Percentiles rank a stretch among this genome's conserved stretches.
These are phyloP conservation scores for Aureobasidium sp. DNA, from an alignment of 2,329 filamentous ascomycete genomes.

Conservation along the genomic window DNA sequence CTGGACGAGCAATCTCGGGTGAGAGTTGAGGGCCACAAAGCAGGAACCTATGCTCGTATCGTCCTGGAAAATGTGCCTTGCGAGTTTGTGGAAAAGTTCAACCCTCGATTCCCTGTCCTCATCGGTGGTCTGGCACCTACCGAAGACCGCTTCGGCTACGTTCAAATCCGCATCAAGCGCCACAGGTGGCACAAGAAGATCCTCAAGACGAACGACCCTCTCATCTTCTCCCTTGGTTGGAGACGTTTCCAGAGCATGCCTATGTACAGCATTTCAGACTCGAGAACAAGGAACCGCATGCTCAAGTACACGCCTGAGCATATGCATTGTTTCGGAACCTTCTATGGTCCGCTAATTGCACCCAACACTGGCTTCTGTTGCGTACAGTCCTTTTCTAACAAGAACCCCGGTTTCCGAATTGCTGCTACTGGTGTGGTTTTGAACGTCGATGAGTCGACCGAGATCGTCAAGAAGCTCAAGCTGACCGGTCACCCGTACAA, in stretches of 20 bases:
- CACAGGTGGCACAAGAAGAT: constrained; percentile 99
- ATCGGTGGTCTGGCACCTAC: constrained; percentile 87
- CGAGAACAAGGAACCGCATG: constrained; percentile 89
- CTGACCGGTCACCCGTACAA: constrained; percentile 90
- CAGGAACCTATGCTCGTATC: constrained; percentile 87
- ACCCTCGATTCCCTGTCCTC: constrained; percentile 72
- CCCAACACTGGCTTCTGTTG: constrained; percentile 94
- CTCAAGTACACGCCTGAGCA: constrained; percentile 98
- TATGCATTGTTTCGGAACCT: constrained; percentile 96
- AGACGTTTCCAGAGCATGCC: constrained; percentile 86
- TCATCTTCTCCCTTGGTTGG: constrained; percentile 97
- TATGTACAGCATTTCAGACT: constrained; percentile 92
- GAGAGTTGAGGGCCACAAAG: constrained; percentile 80
- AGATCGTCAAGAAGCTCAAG: constrained; percentile 99
- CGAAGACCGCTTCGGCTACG: constrained; percentile 89
- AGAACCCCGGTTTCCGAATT: constrained; percentile 84
- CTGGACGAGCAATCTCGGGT: constrained; percentile 77
- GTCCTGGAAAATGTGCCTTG: constrained; percentile 82
- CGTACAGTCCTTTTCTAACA: constrained; percentile 78
- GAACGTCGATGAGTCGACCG: constrained; percentile 87
- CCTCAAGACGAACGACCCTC: constrained; percentile 91
- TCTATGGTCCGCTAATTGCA: constrained; percentile 89
- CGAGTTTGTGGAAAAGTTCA: constrained; percentile 80
- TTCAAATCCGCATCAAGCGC: constrained; percentile 92
- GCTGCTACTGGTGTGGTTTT: constrained; percentile 90